Conservation (phyloP, 140 eudicot genomes). For the Erigeron philadelphicus region DNA sequence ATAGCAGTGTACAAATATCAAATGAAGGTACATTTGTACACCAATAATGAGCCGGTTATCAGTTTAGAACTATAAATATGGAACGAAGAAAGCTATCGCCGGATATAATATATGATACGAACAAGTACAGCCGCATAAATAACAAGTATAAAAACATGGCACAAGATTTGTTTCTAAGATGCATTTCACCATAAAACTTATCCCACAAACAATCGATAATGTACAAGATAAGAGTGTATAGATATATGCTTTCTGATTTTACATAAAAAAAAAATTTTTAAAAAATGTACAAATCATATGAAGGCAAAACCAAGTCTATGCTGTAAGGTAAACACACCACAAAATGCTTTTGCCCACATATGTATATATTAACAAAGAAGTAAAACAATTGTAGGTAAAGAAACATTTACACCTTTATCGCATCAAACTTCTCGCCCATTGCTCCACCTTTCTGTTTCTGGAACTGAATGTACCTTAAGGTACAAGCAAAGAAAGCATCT, state of each 20-base stretch:
- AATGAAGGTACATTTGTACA: too few species aligned
- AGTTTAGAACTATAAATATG: too few species aligned
- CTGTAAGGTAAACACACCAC: constrained; percentile 13
- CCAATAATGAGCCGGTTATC: too few species aligned
- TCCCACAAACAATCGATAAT: not conserved
- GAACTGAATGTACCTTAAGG: constrained; percentile 80
- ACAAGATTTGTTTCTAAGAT: too few species aligned
- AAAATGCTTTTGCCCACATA: constrained; percentile 17
- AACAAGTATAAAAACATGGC: too few species aligned
- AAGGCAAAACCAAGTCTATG: constrained; percentile 20
- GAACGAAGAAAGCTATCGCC: too few species aligned
- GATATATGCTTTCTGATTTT: not conserved
- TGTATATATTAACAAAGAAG: constrained; percentile 23
- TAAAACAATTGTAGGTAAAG: too few species aligned
- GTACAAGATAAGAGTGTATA: constrained; percentile 5
- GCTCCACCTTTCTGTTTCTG: constrained; percentile 96
- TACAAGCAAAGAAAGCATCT: constrained; percentile 85
- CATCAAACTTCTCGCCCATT: constrained; percentile 79
- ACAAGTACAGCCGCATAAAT: too few species aligned
- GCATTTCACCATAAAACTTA: too few species aligned
- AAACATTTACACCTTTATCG: constrained; percentile 49
- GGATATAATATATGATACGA: too few species aligned
- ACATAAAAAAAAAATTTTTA: not conserved
- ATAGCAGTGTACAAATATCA: too few species aligned
- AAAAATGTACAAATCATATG: constrained; percentile 23